Conservation (phyloP, 2,329 filamentous ascomycete genomes). For the Venturia aucupariae region DNA sequence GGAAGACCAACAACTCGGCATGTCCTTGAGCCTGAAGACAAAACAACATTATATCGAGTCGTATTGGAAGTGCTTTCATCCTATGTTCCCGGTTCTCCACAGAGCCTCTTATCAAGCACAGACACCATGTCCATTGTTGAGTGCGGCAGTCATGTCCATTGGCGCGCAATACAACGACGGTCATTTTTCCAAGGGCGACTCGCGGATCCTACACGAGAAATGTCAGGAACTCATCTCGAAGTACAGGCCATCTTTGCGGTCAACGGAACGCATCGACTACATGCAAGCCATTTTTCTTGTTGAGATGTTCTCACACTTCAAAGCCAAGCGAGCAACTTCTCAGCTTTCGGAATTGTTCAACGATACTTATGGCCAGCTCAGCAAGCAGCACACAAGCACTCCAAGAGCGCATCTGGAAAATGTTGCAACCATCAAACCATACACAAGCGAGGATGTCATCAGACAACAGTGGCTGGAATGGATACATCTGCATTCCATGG, state of each 20-base stretch:
- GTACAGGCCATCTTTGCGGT: conserved; percentile 15
- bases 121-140: conserved; percentile 33
- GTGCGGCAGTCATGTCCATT: conserved; percentile 35
- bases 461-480: conserved; percentile 26
- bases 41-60: conserved; percentile 24
- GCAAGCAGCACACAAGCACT: conserved; percentile 17
- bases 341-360: conserved; percentile 31
- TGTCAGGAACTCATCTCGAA: conserved; percentile 33
- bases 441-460: conserved; percentile 20
- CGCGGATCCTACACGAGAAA: conserved; percentile 31
- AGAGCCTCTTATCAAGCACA: conserved; percentile 29
- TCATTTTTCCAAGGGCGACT: conserved; percentile 26
- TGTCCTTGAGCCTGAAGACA: conserved; percentile 10
- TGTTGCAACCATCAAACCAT: conserved; percentile 17
- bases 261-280: conserved; percentile 28
- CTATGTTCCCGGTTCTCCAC: conserved; percentile 36
- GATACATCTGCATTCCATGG: conserved; percentile 24
- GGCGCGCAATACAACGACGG: conserved; percentile 33
- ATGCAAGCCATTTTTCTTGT: conserved; percentile 36
- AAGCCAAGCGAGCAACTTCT: conserved; percentile 29
- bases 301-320: conserved; percentile 34
- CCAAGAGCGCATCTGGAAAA: conserved; percentile 14
- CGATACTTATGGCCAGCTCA: conserved; percentile 23
- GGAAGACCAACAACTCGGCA: conserved; percentile 14
- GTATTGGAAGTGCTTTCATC: conserved; percentile 38